phyloP scores from a whole-genome alignment of 1,139 yeast species.

The Saccharomyces hybrid region DNA sequence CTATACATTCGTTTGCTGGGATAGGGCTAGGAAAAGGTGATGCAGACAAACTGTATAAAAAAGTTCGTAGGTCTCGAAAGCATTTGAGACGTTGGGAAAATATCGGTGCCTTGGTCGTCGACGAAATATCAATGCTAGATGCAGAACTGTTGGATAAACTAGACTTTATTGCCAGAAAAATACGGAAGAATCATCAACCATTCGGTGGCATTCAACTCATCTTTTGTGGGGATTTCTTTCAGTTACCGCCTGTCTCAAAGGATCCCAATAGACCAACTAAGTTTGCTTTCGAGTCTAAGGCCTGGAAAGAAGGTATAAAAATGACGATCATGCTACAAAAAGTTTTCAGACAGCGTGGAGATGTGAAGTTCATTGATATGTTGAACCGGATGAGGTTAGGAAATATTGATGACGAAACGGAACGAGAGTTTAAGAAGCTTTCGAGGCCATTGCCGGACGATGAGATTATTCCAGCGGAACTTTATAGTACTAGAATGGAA shows the following conservation, averaged over 20 bases:
- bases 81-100: constrained; percentile 54
- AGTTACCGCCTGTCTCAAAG: constrained; percentile 73
- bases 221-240: constrained; percentile 86
- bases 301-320: constrained; percentile 64
- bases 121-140: constrained; percentile 87
- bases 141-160: constrained; percentile 66
- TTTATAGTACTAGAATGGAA: constrained; percentile 76
- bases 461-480: constrained; percentile 76
- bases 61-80: constrained; percentile 48
- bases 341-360: constrained; percentile 90
- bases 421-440: constrained; percentile 47
- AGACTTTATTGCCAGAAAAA: constrained; percentile 51
- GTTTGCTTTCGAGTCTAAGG: constrained; percentile 71
- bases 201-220: constrained; percentile 88
- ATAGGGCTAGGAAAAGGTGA: constrained; percentile 64
- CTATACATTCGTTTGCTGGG: constrained; percentile 81
- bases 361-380: constrained; percentile 69
- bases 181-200: constrained; percentile 48
- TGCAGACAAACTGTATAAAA: constrained; percentile 41
- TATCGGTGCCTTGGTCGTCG: constrained; percentile 62
- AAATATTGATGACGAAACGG: constrained; percentile 47
- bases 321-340: constrained; percentile 63
- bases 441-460: constrained; percentile 49
- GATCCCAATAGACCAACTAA: constrained; percentile 28
- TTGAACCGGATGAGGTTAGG: constrained; percentile 84